These are phyloP conservation scores for Papiliotrema terrestris DNA, from an alignment of 1,284 basidiomycete genomes.

Conservation along the genomic window DNA sequence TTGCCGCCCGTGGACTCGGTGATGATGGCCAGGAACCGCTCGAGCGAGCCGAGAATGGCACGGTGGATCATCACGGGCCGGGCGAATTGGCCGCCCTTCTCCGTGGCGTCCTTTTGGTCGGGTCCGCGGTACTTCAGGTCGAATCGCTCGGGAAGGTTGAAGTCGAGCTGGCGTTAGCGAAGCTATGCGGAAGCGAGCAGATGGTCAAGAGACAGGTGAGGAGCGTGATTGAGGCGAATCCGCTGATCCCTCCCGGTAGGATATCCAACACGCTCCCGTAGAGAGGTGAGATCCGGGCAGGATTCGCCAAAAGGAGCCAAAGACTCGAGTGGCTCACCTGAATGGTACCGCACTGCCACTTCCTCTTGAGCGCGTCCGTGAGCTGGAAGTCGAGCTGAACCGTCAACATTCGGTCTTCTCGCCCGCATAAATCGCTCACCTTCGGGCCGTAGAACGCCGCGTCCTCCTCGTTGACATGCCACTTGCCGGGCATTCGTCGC, in stretches of 20 bases:
- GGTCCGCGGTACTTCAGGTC: constrained; percentile 83
- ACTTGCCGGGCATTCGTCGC: constrained; percentile 80
- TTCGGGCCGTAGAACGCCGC: constrained; percentile 97
- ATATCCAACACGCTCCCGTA: no score
- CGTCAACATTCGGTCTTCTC: constrained; percentile 3
- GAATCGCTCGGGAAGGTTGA: constrained; percentile 98
- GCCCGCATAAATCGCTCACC: constrained; percentile 45
- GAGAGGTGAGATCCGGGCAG: no score
- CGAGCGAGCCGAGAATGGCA: constrained; percentile 89
- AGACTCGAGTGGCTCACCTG: constrained; percentile 28
- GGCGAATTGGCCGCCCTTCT: constrained; percentile 56
- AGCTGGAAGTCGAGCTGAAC: constrained; percentile 82
- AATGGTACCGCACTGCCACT: constrained; percentile 98
- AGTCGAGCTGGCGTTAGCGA: constrained; percentile 72
- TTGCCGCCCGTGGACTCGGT: constrained; percentile 97
- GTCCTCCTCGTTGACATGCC: constrained; percentile 93
- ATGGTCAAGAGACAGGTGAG: no score
- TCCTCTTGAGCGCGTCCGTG: constrained; percentile 83
- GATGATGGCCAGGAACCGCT: constrained; percentile 95
- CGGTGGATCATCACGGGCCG: constrained; percentile 98
- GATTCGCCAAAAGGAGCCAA: no score
- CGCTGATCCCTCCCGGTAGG: no score
- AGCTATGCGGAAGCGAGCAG: not conserved
- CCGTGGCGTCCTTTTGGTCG: constrained; percentile 54
- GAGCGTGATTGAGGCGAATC: no score